Evolutionary conservation across 108 stramenopile genomes (phyloP).

Genomic region (Cyclostephanos tholiformis): DNA sequence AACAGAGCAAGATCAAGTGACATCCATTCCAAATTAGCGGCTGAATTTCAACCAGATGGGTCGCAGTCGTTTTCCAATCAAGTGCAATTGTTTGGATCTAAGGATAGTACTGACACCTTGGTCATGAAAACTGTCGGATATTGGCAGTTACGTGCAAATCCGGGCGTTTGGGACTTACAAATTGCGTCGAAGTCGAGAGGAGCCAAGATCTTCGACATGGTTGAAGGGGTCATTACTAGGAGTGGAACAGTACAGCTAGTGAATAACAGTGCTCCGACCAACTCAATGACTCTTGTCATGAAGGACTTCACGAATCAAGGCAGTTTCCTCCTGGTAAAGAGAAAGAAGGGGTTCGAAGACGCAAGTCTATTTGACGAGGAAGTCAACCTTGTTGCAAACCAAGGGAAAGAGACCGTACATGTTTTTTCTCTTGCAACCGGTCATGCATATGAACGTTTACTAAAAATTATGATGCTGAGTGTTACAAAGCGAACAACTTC

Average conservation of each 20-base stretch:
- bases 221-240: constrained; percentile 52
- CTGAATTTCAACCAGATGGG: constrained; percentile 31
- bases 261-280: constrained; percentile 30
- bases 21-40: background rate
- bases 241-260: constrained; percentile 21
- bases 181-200: constrained; percentile 78
- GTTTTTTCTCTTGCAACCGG: constrained; percentile 98
- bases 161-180: constrained; percentile 87
- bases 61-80: constrained; percentile 40
- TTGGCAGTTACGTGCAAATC: constrained; percentile 95
- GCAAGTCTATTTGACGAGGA: constrained; percentile 67
- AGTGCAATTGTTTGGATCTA: constrained; percentile 48
- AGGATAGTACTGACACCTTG: constrained; percentile 45
- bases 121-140: constrained; percentile 99
- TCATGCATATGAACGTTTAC: constrained; percentile 95
- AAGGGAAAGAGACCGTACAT: constrained; percentile 86
- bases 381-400: constrained; percentile 13
- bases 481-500: constrained; percentile 92
- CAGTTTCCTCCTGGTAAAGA: constrained; percentile 62
- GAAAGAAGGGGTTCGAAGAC: constrained; percentile 64
- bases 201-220: constrained; percentile 90
- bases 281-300: constrained; percentile 63
- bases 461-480: constrained; percentile 99
- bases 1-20: constrained; percentile 41
- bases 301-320: constrained; percentile 65